Evolutionary conservation across 306 rosid species (phyloP).

Genomic region (Crataegus laevigata): DNA sequence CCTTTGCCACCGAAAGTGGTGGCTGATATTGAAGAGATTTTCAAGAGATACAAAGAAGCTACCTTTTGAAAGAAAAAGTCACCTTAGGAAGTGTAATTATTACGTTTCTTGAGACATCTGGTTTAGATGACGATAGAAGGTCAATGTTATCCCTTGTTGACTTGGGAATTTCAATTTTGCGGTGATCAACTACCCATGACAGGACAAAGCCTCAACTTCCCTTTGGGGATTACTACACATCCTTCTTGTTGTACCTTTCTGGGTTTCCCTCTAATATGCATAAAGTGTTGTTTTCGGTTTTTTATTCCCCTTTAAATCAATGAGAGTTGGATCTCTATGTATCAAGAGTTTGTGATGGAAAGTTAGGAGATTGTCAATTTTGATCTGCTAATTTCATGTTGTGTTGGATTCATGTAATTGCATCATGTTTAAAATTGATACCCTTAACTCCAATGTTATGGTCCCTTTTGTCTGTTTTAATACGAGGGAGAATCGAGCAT

Average conservation of each 20-base stretch:
- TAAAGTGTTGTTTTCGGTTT: neutral
- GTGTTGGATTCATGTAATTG: neutral
- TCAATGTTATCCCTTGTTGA: neutral
- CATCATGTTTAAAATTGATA: neutral
- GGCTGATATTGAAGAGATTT: slow-evolving; percentile 56
- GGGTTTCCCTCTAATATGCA: neutral
- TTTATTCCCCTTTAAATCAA: neutral
- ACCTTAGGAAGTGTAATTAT: neutral
- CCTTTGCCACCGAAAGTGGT: slow-evolving; percentile 57
- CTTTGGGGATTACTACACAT: neutral
- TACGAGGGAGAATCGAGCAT: neutral
- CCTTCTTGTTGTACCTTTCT: neutral
- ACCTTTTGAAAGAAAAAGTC: slow-evolving; percentile 25
- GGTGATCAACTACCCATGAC: neutral
- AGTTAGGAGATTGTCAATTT: neutral
- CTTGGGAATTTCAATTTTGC: neutral
- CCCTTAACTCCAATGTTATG: neutral
- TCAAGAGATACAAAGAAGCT: slow-evolving; percentile 81
- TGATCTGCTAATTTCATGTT: neutral
- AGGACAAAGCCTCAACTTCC: neutral
- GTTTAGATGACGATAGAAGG: neutral
- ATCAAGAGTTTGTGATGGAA: neutral
- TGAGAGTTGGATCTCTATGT: neutral
- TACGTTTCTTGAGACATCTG: neutral
- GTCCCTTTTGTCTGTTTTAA: neutral